Evolutionary conservation across 306 rosid genomes (phyloP).

Genomic region (Medicago ruthenica): DNA sequence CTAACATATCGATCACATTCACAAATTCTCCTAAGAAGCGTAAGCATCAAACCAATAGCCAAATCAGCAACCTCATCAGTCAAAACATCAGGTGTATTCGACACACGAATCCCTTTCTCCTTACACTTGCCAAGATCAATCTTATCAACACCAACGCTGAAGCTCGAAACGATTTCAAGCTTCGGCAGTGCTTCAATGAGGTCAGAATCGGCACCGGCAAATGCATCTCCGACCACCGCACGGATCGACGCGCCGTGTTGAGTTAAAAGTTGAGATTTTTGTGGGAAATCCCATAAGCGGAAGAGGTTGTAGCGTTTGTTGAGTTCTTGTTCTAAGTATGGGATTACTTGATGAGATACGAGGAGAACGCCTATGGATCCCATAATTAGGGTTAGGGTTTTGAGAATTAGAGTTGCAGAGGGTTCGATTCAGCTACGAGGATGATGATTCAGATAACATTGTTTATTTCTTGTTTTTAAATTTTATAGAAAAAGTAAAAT

Average conservation of each 20-base stretch:
- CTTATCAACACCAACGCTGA: slow-evolving; percentile 80
- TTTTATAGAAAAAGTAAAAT: too few species aligned
- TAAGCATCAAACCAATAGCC: slow-evolving; percentile 63
- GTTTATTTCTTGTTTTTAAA: too few species aligned
- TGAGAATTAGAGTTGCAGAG: not conserved
- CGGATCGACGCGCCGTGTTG: slow-evolving; percentile 62
- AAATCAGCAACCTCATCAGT: slow-evolving; percentile 85
- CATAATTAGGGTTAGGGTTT: slow-evolving; percentile 51
- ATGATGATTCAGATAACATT: not conserved
- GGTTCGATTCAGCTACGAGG: not conserved
- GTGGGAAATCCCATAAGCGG: slow-evolving; percentile 56
- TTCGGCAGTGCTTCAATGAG: slow-evolving; percentile 66
- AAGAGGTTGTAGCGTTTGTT: slow-evolving; percentile 70
- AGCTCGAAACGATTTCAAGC: slow-evolving; percentile 72
- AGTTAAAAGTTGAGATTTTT: slow-evolving; percentile 44
- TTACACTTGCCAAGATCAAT: slow-evolving; percentile 62
- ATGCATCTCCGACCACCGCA: slow-evolving; percentile 56
- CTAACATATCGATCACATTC: slow-evolving; percentile 73
- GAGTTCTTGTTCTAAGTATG: slow-evolving; percentile 75
- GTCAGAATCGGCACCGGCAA: slow-evolving; percentile 61
- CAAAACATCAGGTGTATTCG: slow-evolving; percentile 81
- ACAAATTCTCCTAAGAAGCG: slow-evolving; percentile 65
- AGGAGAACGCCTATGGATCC: slow-evolving; percentile 67
- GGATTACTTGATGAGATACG: slow-evolving; percentile 45
- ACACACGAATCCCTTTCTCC: slow-evolving; percentile 76